phyloP scores from a whole-genome alignment of 1,139 yeast species.

The Zygosaccharomyces pseudobailii region DNA sequence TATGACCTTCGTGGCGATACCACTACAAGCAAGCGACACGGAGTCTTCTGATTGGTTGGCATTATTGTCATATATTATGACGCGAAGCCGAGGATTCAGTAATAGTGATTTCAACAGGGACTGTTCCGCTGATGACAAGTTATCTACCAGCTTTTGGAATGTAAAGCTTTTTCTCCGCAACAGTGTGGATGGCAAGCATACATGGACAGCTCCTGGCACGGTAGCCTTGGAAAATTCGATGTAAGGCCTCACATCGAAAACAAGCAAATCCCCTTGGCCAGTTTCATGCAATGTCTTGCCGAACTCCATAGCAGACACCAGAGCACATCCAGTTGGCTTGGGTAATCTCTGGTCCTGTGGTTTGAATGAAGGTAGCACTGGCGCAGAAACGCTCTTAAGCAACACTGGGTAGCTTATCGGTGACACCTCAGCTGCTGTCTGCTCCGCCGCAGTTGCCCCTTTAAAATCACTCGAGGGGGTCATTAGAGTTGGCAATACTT shows the following conservation, averaged over 20 bases:
- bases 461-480: slow-evolving; percentile 1
- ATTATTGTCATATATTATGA: slow-evolving; percentile 37
- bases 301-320: slow-evolving; percentile 22
- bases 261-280: slow-evolving; percentile 26
- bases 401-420: slow-evolving; percentile 8
- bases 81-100: slow-evolving; percentile 19
- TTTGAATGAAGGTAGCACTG: slow-evolving; percentile 20
- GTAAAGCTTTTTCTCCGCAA: slow-evolving; percentile 64
- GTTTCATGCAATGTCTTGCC: slow-evolving; percentile 12
- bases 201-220: slow-evolving; percentile 54
- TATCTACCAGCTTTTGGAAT: slow-evolving; percentile 42
- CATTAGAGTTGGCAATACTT: background rate
- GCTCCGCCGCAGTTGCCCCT: background rate
- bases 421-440: background rate
- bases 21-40: slow-evolving; percentile 40
- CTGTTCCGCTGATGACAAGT: slow-evolving; percentile 37
- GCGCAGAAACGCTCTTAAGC: slow-evolving; percentile 16
- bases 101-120: slow-evolving; percentile 20
- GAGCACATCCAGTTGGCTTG: slow-evolving; percentile 20
- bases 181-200: slow-evolving; percentile 74
- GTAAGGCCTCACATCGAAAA: slow-evolving; percentile 69
- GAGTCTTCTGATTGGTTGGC: slow-evolving; percentile 25
- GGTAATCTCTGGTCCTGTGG: slow-evolving; percentile 23
- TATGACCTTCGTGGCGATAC: slow-evolving; percentile 46
- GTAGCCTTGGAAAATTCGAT: slow-evolving; percentile 54